Base-by-base conservation (phyloP, 2,329 filamentous ascomycete genomes). In the Curvularia sp. region DNA sequence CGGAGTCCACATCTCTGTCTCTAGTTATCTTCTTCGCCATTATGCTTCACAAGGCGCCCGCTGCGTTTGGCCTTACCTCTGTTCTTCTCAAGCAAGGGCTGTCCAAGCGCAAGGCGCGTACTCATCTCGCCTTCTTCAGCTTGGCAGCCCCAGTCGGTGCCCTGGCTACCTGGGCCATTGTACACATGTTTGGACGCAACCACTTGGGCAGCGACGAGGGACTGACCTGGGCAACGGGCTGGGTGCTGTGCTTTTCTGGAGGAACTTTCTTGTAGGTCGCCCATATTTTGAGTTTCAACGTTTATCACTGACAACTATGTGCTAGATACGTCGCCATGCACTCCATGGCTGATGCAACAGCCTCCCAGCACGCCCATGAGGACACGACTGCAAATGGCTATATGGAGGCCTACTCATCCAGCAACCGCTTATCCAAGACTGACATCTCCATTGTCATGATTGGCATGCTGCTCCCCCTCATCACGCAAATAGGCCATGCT, bases 21-120 rank as follows among this genome's bases (percentile, higher is more conserved):
- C 87, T 98, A 60, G 91, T 99, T 68, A 92, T 99, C 39, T 99
- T 99, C 76, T 79, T 97, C 41, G 95, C 95, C 10, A 95, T 99
- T 67, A 96, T 99, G 91, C 87, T 98, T 5, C 95, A 99, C 78
- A 99, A 98, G 80, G 94, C 93, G 1, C 94, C 93, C 0, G 95
- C 95, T 1, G 93, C 95, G 0, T 99, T 99, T 79, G 95, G 95
- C 0, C 81, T 99, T 48, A 98, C 94, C 0, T 93, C 93, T 1
- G 87, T 97, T 1, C 80, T 99, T 47, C 82, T 99, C 47, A 96
- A 94, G 76, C 93, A 97, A 73, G 95, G 95, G 0, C 82, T 98
- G 0, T 92, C 91, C 12, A 98, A 96, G 77, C 88, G 94, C 43
- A 89, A 88, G 9, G 92, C 93, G 0, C 84, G 94, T 57, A 89